Conservation (phyloP, 129 eudicot genomes). For the Flaveria ramosissima region DNA sequence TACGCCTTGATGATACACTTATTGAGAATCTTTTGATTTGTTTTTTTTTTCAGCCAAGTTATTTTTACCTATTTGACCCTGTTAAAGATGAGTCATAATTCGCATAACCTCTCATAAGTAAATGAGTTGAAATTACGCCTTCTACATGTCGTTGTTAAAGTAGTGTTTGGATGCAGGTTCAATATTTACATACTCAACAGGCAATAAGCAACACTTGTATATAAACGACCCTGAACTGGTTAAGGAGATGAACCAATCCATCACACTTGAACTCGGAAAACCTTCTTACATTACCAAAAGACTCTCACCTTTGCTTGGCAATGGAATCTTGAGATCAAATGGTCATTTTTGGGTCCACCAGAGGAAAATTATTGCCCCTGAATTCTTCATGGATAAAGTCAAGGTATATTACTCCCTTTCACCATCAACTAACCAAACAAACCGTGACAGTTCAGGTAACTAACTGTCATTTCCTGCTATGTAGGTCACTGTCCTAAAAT, state of each 20-base stretch:
- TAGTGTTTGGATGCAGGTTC: constrained; percentile 55
- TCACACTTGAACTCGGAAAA: constrained; percentile 69
- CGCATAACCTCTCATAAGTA: neutral
- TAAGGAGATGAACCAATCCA: constrained; percentile 82
- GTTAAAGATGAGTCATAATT: neutral
- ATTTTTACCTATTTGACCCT: neutral
- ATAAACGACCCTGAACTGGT: constrained; percentile 76
- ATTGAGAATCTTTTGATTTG: neutral
- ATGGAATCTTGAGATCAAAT: constrained; percentile 89
- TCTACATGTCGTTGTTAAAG: neutral
- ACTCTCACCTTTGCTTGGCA: constrained; percentile 86
- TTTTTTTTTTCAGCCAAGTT: neutral
- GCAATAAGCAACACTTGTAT: constrained; percentile 85
- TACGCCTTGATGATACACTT: neutral
- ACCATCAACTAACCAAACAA: constrained; percentile 28
- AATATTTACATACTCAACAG: constrained; percentile 72
- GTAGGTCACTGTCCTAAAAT: neutral
- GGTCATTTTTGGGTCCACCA: constrained; percentile 84
- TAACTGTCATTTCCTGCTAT: neutral
- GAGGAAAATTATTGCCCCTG: constrained; percentile 86
- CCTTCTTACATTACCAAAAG: constrained; percentile 81
- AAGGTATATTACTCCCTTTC: constrained; percentile 56
- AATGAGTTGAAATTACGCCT: neutral
- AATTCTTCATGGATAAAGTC: constrained; percentile 92
- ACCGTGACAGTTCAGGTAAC: neutral